Conservation (phyloP, 257 asterid species). For the Solanum pinnatisectum region DNA sequence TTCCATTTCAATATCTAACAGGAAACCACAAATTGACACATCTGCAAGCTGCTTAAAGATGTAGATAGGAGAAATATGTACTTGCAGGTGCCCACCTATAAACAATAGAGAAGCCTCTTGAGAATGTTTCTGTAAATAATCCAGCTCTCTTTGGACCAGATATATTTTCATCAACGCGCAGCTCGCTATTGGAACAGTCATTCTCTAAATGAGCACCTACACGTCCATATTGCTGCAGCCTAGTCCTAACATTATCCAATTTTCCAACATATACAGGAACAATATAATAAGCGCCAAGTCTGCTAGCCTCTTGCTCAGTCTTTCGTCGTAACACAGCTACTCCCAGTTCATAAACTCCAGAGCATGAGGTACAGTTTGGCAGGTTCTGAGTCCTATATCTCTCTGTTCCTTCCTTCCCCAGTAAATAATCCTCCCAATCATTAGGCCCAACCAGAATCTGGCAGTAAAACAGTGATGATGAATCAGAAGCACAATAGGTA, state of each 20-base stretch:
- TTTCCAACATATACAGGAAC: constrained; percentile 86
- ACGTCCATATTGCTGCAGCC: constrained; percentile 92
- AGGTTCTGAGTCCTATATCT: constrained; percentile 76
- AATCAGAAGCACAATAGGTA: background rate
- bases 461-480: background rate
- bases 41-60: background rate
- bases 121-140: constrained; percentile 54
- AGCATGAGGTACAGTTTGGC: constrained; percentile 55
- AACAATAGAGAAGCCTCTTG: constrained; percentile 55
- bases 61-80: background rate
- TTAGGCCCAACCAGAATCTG: constrained; percentile 70
- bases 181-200: constrained; percentile 19
- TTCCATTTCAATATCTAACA: background rate
- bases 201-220: constrained; percentile 81
- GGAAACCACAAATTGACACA: background rate
- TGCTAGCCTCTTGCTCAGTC: constrained; percentile 30
- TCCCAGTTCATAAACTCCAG: constrained; percentile 91
- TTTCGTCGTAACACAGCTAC: constrained; percentile 19
- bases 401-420: constrained; percentile 74
- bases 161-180: background rate
- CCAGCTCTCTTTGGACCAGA: constrained; percentile 19
- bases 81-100: constrained; percentile 96
- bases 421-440: constrained; percentile 62
- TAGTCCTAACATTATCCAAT: constrained; percentile 73
- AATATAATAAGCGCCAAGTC: constrained; percentile 39